Conservation (phyloP, 2,329 filamentous ascomycete species). For the Dichotomopilus funicola region DNA sequence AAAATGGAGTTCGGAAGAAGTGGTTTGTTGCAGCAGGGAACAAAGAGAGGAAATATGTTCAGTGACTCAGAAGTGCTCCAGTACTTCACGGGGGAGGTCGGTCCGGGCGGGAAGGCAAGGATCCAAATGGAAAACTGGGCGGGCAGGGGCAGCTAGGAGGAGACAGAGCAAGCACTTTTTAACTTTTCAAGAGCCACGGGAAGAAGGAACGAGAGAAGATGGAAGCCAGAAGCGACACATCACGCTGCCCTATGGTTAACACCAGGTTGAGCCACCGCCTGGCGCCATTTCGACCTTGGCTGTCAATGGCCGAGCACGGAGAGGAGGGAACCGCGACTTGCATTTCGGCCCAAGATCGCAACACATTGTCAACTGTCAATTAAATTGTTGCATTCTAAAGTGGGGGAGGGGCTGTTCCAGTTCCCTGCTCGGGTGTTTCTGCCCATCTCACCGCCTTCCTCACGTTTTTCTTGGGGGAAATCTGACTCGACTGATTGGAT, state of each 20-base stretch:
- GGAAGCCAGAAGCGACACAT: conserved; percentile 1
- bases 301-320: conserved; percentile 15
- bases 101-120: conserved; percentile 5
- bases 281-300: background rate
- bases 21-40: background rate
- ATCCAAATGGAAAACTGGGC: background rate
- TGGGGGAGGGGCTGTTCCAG: conserved; percentile 17
- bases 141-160: background rate
- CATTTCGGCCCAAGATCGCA: conserved; percentile 1
- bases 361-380: background rate
- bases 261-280: background rate
- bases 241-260: conserved; percentile 3
- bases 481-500: no score
- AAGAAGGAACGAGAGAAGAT: background rate
- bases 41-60: background rate
- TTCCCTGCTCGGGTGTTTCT: conserved; percentile 3
- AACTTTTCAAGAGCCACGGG: background rate
- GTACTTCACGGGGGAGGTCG: conserved; percentile 10
- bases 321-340: background rate
- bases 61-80: conserved; percentile 14
- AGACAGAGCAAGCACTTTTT: conserved; percentile 5
- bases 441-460: conserved; percentile 15
- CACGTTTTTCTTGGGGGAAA: background rate
- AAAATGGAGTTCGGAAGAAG: background rate
- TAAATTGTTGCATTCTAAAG: conserved; percentile 3